phyloP scores from a whole-genome alignment of 2,329 filamentous ascomycete genomes.

The Xylariomycetidae sp. region DNA sequence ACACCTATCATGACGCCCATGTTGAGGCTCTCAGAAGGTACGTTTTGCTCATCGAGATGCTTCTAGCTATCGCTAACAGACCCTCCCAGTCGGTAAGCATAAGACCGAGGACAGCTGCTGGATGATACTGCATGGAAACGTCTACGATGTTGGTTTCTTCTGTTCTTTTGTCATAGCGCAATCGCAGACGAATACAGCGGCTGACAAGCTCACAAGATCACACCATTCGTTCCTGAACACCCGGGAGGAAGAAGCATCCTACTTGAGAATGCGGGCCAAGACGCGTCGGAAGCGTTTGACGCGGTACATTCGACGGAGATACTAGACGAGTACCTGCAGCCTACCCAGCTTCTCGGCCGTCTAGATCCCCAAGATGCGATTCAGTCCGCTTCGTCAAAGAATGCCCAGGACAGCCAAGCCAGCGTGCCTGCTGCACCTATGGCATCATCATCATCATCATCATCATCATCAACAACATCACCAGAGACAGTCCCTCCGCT shows the following conservation, averaged over 20 bases:
- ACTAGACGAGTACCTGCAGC: constrained; percentile 13
- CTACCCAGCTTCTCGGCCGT: constrained; percentile 12
- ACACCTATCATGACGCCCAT: constrained; percentile 7
- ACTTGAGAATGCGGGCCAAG: constrained; percentile 14
- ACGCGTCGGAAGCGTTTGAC: constrained; percentile 15
- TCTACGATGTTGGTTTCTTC: constrained; percentile 16
- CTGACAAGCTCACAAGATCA: constrained; percentile 9
- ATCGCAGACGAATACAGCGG: too few relatives aligned
- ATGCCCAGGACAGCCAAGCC: too few relatives aligned
- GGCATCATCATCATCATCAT: too few relatives aligned
- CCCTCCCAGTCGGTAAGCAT: constrained; percentile 16
- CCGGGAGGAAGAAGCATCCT: constrained; percentile 17
- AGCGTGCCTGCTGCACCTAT: too few relatives aligned
- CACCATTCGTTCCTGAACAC: constrained; percentile 13
- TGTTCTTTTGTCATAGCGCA: too few relatives aligned
- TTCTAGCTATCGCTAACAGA: too few relatives aligned
- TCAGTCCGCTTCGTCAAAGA: too few relatives aligned
- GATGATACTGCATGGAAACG: constrained; percentile 18
- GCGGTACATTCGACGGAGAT: constrained; percentile 16
- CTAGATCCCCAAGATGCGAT: constrained; percentile 6
- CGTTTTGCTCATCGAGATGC: constrained; percentile 2
- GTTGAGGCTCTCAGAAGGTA: constrained; percentile 12
- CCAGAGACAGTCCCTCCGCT: constrained; percentile 6
- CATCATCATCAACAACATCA: not conserved
- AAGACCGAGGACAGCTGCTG: constrained; percentile 15